Conservation (phyloP, 148 eudicot genomes). For the Selenicereus undatus region DNA sequence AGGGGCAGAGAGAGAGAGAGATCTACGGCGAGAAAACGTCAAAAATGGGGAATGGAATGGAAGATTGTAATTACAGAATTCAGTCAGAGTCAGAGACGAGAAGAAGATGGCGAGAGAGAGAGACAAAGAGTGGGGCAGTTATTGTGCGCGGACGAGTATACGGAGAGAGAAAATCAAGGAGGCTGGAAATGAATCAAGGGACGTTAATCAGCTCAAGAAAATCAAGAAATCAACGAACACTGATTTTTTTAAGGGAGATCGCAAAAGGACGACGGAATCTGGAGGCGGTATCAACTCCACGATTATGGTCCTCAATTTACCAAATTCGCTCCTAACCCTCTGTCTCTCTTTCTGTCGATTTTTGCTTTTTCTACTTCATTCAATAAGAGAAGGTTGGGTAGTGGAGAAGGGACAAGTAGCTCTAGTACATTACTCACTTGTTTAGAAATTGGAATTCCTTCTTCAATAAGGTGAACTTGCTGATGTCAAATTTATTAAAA, state of each 20-base stretch:
- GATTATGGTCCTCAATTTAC: background rate
- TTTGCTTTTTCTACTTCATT: conserved; percentile 17
- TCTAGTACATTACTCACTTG: background rate
- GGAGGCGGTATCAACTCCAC: conserved; percentile 8
- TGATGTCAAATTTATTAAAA: too few species aligned
- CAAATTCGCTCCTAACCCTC: background rate
- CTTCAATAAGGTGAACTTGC: too few species aligned
- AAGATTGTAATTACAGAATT: background rate
- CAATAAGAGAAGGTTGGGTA: conserved; percentile 5
- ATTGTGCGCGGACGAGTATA: background rate
- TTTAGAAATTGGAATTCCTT: too few species aligned
- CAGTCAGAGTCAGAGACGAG: background rate
- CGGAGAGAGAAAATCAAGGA: background rate
- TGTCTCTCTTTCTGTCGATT: conserved; percentile 6
- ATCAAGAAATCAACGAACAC: conserved; percentile 1
- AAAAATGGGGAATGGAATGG: conserved; percentile 33
- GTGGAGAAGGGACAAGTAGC: too few species aligned
- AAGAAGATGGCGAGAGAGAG: background rate
- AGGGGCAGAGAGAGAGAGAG: conserved; percentile 12
- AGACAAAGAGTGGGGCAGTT: conserved; percentile 5
- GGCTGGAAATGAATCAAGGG: background rate
- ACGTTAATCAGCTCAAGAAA: background rate
- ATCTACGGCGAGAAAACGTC: conserved; percentile 30
- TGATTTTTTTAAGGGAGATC: background rate
- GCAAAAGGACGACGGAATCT: background rate